Conservation (phyloP, 352 stramenopile species). For the Pythium graminicola region DNA sequence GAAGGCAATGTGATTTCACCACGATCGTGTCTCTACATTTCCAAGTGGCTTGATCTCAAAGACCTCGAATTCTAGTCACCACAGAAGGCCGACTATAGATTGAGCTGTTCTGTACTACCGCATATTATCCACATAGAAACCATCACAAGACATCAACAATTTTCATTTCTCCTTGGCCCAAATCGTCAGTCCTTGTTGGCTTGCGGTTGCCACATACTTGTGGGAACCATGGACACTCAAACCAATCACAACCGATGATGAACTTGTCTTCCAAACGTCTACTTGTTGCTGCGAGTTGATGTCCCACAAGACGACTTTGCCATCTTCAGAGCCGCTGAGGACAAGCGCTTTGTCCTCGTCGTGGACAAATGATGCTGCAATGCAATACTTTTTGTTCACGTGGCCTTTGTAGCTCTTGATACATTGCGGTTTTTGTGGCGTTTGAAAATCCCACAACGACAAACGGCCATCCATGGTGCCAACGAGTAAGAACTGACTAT, state of each 20-base stretch:
- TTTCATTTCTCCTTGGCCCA: slow-evolving; percentile 13
- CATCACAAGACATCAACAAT: slow-evolving; percentile 3
- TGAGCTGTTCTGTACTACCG: slow-evolving; percentile 2
- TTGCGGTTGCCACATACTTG: slow-evolving; percentile 11
- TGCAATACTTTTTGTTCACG: slow-evolving; percentile 82
- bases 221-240: slow-evolving; percentile 24
- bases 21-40: slow-evolving; percentile 87
- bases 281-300: slow-evolving; percentile 70
- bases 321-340: slow-evolving; percentile 91
- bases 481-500: slow-evolving; percentile 91
- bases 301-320: slow-evolving; percentile 90
- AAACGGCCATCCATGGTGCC: slow-evolving; percentile 89
- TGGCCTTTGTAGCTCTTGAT: slow-evolving; percentile 69
- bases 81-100: neutral
- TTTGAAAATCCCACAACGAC: slow-evolving; percentile 86
- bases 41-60: slow-evolving; percentile 87
- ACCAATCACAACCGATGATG: slow-evolving; percentile 14
- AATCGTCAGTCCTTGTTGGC: slow-evolving; percentile 13
- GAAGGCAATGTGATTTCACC: slow-evolving; percentile 90
- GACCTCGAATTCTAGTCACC: slow-evolving; percentile 85
- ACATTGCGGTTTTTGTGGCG: slow-evolving; percentile 44
- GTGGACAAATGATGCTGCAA: slow-evolving; percentile 78
- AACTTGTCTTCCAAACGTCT: slow-evolving; percentile 16
- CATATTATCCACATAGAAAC: slow-evolving; percentile 12
- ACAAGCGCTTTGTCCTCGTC: slow-evolving; percentile 44